These are phyloP conservation scores for Heliosperma pusillum DNA, from an alignment of 148 eudicot species.

Conservation along the genomic window DNA sequence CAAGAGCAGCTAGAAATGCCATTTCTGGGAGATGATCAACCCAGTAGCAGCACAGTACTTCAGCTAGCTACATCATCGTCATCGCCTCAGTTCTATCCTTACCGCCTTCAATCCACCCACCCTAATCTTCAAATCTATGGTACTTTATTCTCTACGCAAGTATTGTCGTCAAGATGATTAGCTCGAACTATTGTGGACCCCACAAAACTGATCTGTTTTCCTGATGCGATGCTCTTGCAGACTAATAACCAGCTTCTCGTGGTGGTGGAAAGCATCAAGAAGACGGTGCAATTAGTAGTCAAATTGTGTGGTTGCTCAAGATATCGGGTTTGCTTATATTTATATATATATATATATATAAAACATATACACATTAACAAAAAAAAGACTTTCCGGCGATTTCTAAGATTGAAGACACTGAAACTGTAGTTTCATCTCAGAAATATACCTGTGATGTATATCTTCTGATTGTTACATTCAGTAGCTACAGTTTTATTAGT, in stretches of 20 bases:
- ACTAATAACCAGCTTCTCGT: background rate
- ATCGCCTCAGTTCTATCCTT: constrained; percentile 30
- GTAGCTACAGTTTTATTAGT: constrained; percentile 8
- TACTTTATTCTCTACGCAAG: background rate
- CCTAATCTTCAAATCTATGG: constrained; percentile 35
- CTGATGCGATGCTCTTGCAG: background rate
- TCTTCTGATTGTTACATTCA: constrained; percentile 13
- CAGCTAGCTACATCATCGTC: constrained; percentile 32
- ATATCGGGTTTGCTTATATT: background rate
- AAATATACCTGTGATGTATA: constrained; percentile 21
- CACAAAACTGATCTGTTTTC: background rate
- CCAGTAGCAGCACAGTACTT: constrained; percentile 34
- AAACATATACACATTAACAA: background rate
- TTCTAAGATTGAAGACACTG: background rate
- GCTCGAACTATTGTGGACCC: background rate
- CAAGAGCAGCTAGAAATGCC: constrained; percentile 30
- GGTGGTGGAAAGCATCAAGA: background rate
- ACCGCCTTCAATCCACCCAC: constrained; percentile 35
- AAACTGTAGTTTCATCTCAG: constrained; percentile 12
- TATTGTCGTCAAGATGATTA: background rate
- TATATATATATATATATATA: constrained; percentile 2
- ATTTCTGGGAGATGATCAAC: constrained; percentile 26
- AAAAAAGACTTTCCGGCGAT: background rate
- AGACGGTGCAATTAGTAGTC: background rate
- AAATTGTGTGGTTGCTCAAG: background rate